phyloP scores from a whole-genome alignment of 495 filamentous ascomycete species.

The Glonium stellatum region DNA sequence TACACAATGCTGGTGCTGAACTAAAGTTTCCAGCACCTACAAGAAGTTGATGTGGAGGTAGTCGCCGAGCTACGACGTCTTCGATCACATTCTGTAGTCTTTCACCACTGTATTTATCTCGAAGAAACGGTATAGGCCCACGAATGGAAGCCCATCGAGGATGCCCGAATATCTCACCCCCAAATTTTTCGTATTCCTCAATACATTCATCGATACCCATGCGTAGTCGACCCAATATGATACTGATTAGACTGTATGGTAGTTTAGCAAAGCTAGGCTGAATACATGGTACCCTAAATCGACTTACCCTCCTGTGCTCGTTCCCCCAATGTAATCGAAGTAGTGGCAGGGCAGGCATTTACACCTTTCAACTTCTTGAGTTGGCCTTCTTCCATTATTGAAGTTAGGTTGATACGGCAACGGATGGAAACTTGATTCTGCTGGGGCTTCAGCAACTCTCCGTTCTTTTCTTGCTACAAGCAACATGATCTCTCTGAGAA shows the following conservation, averaged over 20 bases:
- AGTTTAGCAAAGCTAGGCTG: background rate
- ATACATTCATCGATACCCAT: constrained; percentile 35
- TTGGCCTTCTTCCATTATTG: background rate
- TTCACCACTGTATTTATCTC: constrained; percentile 18
- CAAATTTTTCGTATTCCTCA: constrained; percentile 32
- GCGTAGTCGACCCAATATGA: constrained; percentile 34
- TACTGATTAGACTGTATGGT: constrained; percentile 34
- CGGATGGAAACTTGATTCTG: background rate
- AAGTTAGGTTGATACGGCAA: background rate
- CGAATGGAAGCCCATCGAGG: constrained; percentile 22
- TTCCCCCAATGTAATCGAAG: constrained; percentile 39
- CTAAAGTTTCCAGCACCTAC: constrained; percentile 2
- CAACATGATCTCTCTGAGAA: constrained; percentile 28
- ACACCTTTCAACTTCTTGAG: background rate
- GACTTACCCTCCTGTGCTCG: constrained; percentile 35
- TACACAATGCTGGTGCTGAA: constrained; percentile 14
- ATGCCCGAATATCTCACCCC: constrained; percentile 31
- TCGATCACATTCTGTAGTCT: constrained; percentile 5
- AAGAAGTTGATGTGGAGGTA: background rate
- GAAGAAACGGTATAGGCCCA: constrained; percentile 17
- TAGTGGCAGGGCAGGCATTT: constrained; percentile 36
- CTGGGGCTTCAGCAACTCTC: too few relatives aligned
- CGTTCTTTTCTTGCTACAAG: constrained; percentile 9
- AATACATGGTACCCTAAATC: background rate
- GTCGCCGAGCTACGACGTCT: background rate